Evolutionary conservation across 2,329 filamentous ascomycete species (phyloP).

Genomic region (Cadophora sp.): DNA sequence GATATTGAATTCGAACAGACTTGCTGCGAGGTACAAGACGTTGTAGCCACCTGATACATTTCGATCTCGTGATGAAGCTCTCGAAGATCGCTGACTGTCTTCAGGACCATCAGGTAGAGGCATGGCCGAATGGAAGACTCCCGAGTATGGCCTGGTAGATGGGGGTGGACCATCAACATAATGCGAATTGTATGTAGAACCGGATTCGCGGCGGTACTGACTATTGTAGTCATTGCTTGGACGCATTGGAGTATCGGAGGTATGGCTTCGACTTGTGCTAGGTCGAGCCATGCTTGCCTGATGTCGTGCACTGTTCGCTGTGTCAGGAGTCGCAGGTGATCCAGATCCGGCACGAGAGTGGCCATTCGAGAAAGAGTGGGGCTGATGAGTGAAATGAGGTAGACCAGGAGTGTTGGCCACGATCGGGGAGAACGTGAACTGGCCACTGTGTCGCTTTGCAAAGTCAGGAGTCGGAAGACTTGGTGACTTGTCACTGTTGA

Average conservation of each 20-base stretch:
- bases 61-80: slow-evolving; percentile 66
- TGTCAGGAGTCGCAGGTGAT: slow-evolving; percentile 62
- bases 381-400: slow-evolving; percentile 61
- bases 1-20: slow-evolving; percentile 96
- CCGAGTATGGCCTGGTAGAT: slow-evolving; percentile 64
- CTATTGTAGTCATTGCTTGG: slow-evolving; percentile 57
- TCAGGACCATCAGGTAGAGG: slow-evolving; percentile 75
- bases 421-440: slow-evolving; percentile 67
- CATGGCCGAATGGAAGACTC: slow-evolving; percentile 86
- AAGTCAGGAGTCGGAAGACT: slow-evolving; percentile 71
- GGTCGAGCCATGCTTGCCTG: slow-evolving; percentile 50
- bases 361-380: slow-evolving; percentile 54
- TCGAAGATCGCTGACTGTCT: slow-evolving; percentile 59
- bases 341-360: slow-evolving; percentile 64
- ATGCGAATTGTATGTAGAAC: slow-evolving; percentile 60
- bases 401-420: slow-evolving; percentile 52
- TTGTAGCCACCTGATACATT: slow-evolving; percentile 63
- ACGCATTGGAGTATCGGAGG: slow-evolving; percentile 56
- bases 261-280: slow-evolving; percentile 65
- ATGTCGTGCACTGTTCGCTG: slow-evolving; percentile 53
- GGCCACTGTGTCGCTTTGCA: slow-evolving; percentile 67
- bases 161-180: slow-evolving; percentile 42
- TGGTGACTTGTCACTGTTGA: slow-evolving; percentile 68
- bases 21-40: slow-evolving; percentile 89
- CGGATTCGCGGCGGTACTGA: slow-evolving; percentile 58